These are phyloP conservation scores for Gossypium arboreum DNA, from an alignment of 345 rosid species.

Conservation along the genomic window DNA sequence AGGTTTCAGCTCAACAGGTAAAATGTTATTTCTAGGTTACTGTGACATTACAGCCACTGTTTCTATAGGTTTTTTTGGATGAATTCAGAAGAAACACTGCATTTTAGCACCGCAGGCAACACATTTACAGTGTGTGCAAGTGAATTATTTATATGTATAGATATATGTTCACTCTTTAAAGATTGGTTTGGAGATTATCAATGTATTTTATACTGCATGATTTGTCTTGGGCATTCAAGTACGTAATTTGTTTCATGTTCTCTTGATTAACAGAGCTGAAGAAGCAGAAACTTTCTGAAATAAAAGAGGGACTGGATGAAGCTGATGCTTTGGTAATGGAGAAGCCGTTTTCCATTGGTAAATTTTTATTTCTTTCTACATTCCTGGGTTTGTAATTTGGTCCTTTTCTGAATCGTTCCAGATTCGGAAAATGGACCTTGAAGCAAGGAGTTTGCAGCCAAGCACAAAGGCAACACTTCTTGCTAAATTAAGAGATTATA, in stretches of 20 bases:
- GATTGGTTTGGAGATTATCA: neutral
- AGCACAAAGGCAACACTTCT: conserved; percentile 38
- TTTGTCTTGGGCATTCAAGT: conserved; percentile 2
- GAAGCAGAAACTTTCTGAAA: conserved; percentile 49
- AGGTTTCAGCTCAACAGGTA: too few species aligned
- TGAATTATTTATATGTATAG: too few species aligned
- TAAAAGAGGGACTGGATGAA: conserved; percentile 44
- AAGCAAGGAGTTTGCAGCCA: conserved; percentile 50
- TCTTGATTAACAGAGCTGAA: conserved; percentile 38
- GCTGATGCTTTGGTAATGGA: conserved; percentile 47
- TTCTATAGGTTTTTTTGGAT: neutral
- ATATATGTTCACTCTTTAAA: neutral
- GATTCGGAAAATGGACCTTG: conserved; percentile 61
- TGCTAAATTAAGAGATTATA: conserved; percentile 49
- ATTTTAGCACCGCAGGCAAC: neutral
- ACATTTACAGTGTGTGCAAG: too few species aligned
- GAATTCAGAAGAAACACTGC: neutral
- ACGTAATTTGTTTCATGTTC: neutral
- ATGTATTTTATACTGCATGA: neutral
- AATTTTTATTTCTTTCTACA: neutral
- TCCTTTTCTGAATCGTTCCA: conserved; percentile 17
- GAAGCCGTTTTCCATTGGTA: conserved; percentile 1
- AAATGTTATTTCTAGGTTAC: too few species aligned
- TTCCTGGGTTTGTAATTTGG: neutral
- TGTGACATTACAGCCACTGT: too few species aligned